Evolutionary conservation across 352 stramenopile genomes (phyloP), one percentile per base, ranked within the genome.

Genomic region (Phytophthora tubulina): DNA sequence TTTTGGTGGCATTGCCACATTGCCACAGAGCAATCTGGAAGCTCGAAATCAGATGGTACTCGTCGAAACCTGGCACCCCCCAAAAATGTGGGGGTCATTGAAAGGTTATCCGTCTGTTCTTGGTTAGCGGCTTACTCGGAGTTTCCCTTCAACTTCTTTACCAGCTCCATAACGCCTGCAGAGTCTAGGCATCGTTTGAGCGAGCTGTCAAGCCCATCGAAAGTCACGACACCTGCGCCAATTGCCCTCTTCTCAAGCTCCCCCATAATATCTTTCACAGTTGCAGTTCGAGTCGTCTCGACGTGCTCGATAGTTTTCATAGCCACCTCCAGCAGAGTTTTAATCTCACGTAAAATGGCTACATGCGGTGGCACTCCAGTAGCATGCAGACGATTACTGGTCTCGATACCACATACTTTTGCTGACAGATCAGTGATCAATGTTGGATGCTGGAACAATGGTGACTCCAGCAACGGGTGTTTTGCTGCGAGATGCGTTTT

Each of bases 341-440:
- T 73, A 36, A 63, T 72, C 32, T 72, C 17, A 15, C 39, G 11
- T 32, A 68, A 31, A 27, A 73, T 68, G 5, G 35, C 4, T 42
- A 64, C 65, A 32, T 63, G 65, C 4, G 65, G 65, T 6, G 63
- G 54, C 14, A 66, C 36, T 13, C 64, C 64, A 2, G 63, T 65
- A 5, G 63, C 46, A 32, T 65, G 46, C 11, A 71, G 39, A 3
- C 8, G 15, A 9, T 38, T 46, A 4, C 48, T 45, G 10, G 42
- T 52, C 1, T 27, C 44, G 30, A 69, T 46, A 21, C 46, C 35
- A n/a, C 36, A 49, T 50, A 68, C 7, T 48, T 38, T 54, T 48
- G 17, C 9, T n/a, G 32, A 17, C 31, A 49, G 2, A 10, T 48
- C 44, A 31, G 30, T n/a, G 21, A 44, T 39, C 17, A 17, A 7